Base-by-base conservation (phyloP, 306 rosid species). In the Prunus padus region DNA sequence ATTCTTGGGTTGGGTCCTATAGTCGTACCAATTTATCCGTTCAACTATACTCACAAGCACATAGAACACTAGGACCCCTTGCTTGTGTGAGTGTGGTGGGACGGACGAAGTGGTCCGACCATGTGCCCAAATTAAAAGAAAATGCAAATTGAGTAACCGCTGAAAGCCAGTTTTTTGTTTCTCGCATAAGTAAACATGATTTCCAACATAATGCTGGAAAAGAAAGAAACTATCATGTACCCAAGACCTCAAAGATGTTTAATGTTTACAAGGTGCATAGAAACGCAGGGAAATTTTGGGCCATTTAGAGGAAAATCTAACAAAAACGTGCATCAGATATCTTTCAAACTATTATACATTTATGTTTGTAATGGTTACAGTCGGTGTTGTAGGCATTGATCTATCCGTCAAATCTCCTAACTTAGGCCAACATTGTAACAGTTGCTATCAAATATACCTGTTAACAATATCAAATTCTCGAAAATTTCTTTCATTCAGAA, bases 391-490 rank as follows among this genome's bases (percentile, higher is more conserved):
- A 56, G 47, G 40, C 65, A 71, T 19, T 31, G 50, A 49, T 11
- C 20, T 26, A 30, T 28, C 4, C 11, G 20, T 28, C 37, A 28
- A 61, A 28, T 60, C 20, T 54, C 65, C 56, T 40, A 15, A 56
- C 9, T 55, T 37, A 42, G 60, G 3, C 31, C 49, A 54, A 10
- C 16, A 11, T 3, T n/a, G 66, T 5, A 61, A 61, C n/a, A 26
- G 69, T 63, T 52, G 72, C 47, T 28, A 65, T 47, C 76, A 22
- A 79, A 63, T 31, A 54, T 77, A 77, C 45, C 78, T 40, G 71
- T 37, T 60, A 57, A 57, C 75, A 71, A 54, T 59, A 19, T 57
- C 31, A 66, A 65, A 75, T 14, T 26, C 66, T 61, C 5, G 11
- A 77, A 71, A 22, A 25, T 30, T 52, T 73, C 46, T 69, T 77